phyloP scores from a whole-genome alignment of 306 rosid genomes.

The Castanospermum australe region DNA sequence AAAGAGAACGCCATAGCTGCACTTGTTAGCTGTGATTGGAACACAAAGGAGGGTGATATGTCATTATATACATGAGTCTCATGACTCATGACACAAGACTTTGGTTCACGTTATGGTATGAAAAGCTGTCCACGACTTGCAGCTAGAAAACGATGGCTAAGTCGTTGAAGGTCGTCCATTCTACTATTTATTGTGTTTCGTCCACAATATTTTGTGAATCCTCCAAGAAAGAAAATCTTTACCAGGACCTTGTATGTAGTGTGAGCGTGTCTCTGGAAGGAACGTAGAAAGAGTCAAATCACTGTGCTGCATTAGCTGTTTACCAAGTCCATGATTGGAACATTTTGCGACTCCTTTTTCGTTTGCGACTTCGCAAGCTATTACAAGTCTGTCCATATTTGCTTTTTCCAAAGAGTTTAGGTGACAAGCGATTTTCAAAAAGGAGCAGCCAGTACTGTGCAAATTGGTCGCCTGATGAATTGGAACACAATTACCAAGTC shows the following conservation, averaged over 20 bases:
- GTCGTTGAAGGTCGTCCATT: neutral
- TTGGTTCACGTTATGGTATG: neutral
- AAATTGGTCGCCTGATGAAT: neutral
- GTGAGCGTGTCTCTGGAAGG: neutral
- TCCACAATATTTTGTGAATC: neutral
- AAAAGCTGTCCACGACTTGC: conserved; percentile 3
- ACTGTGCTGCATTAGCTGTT: neutral
- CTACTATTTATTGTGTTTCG: neutral
- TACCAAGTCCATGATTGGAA: neutral
- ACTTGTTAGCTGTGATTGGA: neutral
- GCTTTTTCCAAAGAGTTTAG: neutral
- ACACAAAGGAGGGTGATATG: neutral
- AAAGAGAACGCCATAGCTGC: conserved; percentile 18
- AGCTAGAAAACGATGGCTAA: conserved; percentile 27
- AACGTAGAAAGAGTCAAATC: conserved; percentile 14
- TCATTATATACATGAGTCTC: conserved; percentile 1
- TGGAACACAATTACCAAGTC: neutral
- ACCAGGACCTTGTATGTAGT: neutral
- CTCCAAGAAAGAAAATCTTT: neutral
- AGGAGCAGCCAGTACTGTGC: neutral
- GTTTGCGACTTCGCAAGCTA: too few relatives aligned
- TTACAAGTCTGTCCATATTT: neutral
- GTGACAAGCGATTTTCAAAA: neutral
- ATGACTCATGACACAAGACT: neutral
- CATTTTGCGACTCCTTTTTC: neutral